Conservation (phyloP, 129 eudicot genomes). For the Lonicera japonica region DNA sequence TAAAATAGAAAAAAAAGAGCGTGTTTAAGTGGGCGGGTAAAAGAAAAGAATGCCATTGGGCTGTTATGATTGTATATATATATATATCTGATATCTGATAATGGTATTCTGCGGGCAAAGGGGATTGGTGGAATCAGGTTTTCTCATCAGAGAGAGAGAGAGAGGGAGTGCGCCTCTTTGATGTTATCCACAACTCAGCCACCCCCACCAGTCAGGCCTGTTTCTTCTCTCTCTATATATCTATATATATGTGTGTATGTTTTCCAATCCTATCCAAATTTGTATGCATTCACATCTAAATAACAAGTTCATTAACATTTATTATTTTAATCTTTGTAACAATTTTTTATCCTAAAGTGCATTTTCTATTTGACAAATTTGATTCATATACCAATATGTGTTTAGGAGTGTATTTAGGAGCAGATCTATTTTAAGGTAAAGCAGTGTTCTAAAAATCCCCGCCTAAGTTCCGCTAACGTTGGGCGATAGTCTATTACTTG, state of each 20-base stretch:
- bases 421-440: too few species aligned
- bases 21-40: too few species aligned
- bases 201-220: constrained; percentile 25
- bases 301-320: not conserved
- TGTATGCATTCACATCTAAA: not conserved
- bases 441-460: too few species aligned
- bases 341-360: not conserved
- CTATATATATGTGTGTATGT: constrained; percentile 14
- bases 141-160: constrained; percentile 26
- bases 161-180: constrained; percentile 24
- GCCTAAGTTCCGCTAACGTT: too few species aligned
- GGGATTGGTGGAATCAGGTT: constrained; percentile 39
- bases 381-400: not conserved
- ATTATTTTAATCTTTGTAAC: constrained; percentile 1
- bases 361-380: not conserved
- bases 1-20: too few species aligned
- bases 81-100: too few species aligned
- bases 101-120: constrained; percentile 1
- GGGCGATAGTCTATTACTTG: too few species aligned
- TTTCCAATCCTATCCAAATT: constrained; percentile 9
- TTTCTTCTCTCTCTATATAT: constrained; percentile 18
- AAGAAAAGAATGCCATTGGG: too few species aligned
- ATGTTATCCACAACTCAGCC: constrained; percentile 45
- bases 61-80: too few species aligned
- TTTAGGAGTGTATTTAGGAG: too few species aligned